A percentile compares a stretch with the other conserved stretches of the same genome.
Evolutionary conservation across 345 rosid genomes (phyloP).

Genomic region (Anacardium occidentale): DNA sequence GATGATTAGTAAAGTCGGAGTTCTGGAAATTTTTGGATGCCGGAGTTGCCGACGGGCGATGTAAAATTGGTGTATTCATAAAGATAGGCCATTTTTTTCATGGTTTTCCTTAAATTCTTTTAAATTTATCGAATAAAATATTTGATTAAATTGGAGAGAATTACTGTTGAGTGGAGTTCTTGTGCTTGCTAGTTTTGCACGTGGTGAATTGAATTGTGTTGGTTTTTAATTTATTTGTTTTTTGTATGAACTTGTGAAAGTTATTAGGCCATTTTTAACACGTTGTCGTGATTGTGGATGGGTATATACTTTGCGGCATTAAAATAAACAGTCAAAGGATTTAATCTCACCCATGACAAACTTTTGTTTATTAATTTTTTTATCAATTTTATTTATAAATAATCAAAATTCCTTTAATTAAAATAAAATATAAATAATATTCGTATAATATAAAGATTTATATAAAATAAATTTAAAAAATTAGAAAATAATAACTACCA

Average conservation of each 20-base stretch:
- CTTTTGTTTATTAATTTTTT: too few relatives aligned
- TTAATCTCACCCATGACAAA: too few relatives aligned
- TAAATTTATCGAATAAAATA: neutral
- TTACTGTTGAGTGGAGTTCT: neutral
- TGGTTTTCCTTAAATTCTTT: neutral
- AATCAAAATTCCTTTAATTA: too few relatives aligned
- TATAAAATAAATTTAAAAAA: too few relatives aligned
- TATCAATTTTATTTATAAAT: too few relatives aligned
- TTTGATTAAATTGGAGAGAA: neutral
- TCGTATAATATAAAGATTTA: too few relatives aligned
- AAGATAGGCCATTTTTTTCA: conserved; percentile 19
- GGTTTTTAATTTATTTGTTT: neutral
- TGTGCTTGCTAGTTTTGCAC: neutral
- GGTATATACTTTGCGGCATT: too few relatives aligned
- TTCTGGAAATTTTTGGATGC: conserved; percentile 26
- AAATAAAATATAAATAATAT: too few relatives aligned
- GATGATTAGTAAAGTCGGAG: neutral
- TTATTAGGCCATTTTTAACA: neutral
- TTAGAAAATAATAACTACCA: too few relatives aligned
- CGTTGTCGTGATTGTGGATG: neutral
- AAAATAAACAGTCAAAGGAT: too few relatives aligned
- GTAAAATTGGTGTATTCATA: neutral
- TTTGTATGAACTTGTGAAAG: neutral
- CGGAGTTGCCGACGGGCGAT: conserved; percentile 2
- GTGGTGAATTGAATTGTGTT: neutral